Conservation (phyloP, 1,139 yeast genomes). For the Maudiozyma humilis region DNA sequence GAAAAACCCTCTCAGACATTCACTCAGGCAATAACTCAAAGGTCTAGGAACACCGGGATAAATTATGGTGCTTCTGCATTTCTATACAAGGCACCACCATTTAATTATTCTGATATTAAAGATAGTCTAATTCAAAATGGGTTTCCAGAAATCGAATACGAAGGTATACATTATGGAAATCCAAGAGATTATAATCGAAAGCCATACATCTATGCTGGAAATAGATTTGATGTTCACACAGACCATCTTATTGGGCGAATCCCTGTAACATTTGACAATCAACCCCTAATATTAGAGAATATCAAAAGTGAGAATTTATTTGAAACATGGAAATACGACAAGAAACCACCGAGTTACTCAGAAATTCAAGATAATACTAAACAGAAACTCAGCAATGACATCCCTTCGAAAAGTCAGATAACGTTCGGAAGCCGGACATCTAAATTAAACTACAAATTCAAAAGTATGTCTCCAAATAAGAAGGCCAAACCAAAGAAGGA, state of each 20-base stretch:
- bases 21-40: not conserved
- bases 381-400: not conserved
- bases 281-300: slow-evolving; percentile 11
- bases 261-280: slow-evolving; percentile 21
- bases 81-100: slow-evolving; percentile 9
- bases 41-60: not conserved
- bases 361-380: slow-evolving; percentile 22
- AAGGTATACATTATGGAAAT: slow-evolving; percentile 56
- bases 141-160: slow-evolving; percentile 45
- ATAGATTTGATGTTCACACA: slow-evolving; percentile 38
- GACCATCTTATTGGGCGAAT: slow-evolving; percentile 23
- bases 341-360: slow-evolving; percentile 37
- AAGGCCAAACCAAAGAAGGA: slow-evolving; percentile 36
- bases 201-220: slow-evolving; percentile 62
- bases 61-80: slow-evolving; percentile 5
- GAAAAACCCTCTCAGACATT: not conserved
- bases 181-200: slow-evolving; percentile 43
- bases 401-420: slow-evolving; percentile 38
- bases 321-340: slow-evolving; percentile 34
- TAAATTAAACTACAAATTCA: slow-evolving; percentile 29
- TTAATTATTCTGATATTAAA: slow-evolving; percentile 13
- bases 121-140: slow-evolving; percentile 38
- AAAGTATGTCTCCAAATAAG: slow-evolving; percentile 24
- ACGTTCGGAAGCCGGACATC: slow-evolving; percentile 38
- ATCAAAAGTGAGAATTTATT: slow-evolving; percentile 7